Percentiles rank a stretch among this genome's conserved stretches.
Conservation (phyloP, 1,284 basidiomycete genomes). For the Papiliotrema nemorosa region DNA sequence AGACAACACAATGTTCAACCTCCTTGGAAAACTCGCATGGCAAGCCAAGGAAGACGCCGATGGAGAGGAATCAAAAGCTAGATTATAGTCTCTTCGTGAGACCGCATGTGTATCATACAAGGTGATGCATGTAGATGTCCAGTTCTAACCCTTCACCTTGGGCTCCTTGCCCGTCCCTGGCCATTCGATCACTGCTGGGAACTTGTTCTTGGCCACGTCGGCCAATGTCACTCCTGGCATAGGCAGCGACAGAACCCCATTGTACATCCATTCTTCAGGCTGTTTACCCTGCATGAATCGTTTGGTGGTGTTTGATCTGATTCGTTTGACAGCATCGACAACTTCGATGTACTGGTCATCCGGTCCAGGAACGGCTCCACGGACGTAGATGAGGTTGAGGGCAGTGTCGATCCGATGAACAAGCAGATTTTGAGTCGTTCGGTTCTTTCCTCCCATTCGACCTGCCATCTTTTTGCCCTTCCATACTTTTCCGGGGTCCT, state of each 20-base stretch:
- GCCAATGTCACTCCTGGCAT: constrained; percentile 87
- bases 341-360: constrained; percentile 60
- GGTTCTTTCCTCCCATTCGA: constrained; percentile 77
- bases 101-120: too few species aligned
- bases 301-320: constrained; percentile 59
- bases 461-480: constrained; percentile 99
- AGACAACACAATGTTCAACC: constrained; percentile 59
- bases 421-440: constrained; percentile 82
- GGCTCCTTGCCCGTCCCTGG: constrained; percentile 21
- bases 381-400: constrained; percentile 83
- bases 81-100: not conserved
- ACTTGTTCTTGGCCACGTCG: constrained; percentile 49
- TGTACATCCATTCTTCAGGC: constrained; percentile 75
- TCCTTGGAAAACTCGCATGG: constrained; percentile 63
- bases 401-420: constrained; percentile 83
- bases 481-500: constrained; percentile 92
- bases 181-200: constrained; percentile 47
- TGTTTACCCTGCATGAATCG: constrained; percentile 59
- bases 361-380: constrained; percentile 56
- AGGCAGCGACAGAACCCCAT: constrained; percentile 76
- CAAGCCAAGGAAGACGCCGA: constrained; percentile 55
- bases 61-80: constrained; percentile 52
- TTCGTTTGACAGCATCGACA: constrained; percentile 80
- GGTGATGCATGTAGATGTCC: not conserved
- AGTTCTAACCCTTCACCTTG: not conserved